Evolutionary conservation across 129 eudicot species (phyloP).

Genomic region (Dittrichia graveolens): DNA sequence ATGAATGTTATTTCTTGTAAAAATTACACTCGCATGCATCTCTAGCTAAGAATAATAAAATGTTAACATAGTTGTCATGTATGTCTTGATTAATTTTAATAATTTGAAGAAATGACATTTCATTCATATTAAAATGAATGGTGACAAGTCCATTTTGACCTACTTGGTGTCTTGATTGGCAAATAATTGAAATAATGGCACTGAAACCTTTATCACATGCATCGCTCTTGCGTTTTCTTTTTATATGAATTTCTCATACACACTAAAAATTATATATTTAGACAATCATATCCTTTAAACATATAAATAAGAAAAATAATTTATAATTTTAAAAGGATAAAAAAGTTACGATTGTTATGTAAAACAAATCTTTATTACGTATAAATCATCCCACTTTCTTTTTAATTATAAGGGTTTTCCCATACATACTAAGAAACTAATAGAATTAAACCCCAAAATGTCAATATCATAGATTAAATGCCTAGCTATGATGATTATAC

Average conservation of each 20-base stretch:
- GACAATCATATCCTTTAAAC: too few species aligned
- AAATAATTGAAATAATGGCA: conserved; percentile 3
- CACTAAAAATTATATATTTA: too few species aligned
- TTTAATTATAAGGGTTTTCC: neutral
- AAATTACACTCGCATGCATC: too few species aligned
- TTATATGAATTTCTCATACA: too few species aligned
- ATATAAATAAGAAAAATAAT: too few species aligned
- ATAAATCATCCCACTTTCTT: too few species aligned
- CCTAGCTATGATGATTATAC: neutral
- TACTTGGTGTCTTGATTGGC: conserved; percentile 24
- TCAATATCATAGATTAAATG: neutral
- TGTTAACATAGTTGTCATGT: neutral
- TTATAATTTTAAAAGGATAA: too few species aligned
- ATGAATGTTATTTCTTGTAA: too few species aligned
- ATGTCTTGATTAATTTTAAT: neutral
- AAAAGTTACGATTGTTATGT: too few species aligned
- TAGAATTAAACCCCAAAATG: neutral
- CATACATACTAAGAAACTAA: neutral
- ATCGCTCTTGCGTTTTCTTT: neutral
- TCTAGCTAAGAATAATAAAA: neutral
- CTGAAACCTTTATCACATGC: conserved; percentile 13
- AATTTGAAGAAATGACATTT: neutral
- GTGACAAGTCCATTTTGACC: conserved; percentile 26
- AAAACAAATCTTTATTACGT: too few species aligned
- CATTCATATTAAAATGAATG: conserved; percentile 7